Base-by-base conservation (phyloP, 2,329 filamentous ascomycete genomes). In the Phaeophleospora eucalypticola region DNA sequence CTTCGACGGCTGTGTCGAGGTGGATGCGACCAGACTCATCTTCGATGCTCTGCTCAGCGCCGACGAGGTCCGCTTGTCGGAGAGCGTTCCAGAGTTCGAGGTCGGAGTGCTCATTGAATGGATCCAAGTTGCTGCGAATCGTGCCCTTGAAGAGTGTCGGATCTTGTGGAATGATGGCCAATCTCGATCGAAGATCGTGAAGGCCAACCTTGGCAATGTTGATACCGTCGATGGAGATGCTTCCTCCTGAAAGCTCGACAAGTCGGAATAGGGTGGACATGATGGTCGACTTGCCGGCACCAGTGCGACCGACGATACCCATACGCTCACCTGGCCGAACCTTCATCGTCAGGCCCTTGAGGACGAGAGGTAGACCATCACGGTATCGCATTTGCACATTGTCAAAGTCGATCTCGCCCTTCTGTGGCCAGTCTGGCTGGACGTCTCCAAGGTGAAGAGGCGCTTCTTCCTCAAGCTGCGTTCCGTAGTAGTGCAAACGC, bases 401-500 rank as follows among this genome's bases (percentile, higher is more conserved):
- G 44, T 74, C 62, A 57, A 77, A 77, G 38, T 71, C 57, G 51
- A 77, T 76, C 63, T 90, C 86, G 20, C 91, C 93, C 57, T 81
- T 81, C 60, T 94, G 84, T 0, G 93, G 93, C 93, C 93, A 98
- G 16, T 77, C 77, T 1, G 80, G 71, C 15, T 82, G 80, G 2
- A 95, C 80, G 4, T 89, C 80, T 36, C 67, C 69, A 27, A 87
- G 84, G 59, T 90, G 86, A 1, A 90, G 75, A 0, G 90, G 88
- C 0, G 91, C 88, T 67, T 97, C 93, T 64, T 95, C 86, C 53
- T 95, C 89, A 3, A 98, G 79, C 57, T 87, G 70, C 1, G 81
- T 88, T 45, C 88, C 90, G 65, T 97, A 97, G 71, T 95, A 89
- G 65, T 89, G 83, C 27, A 97, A 76, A 41, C 93, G 84, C 70